Percentiles rank a stretch among this genome's conserved stretches.
Evolutionary conservation across 208 protist genomes (phyloP).

Genomic region (Leishmania arabica): DNA sequence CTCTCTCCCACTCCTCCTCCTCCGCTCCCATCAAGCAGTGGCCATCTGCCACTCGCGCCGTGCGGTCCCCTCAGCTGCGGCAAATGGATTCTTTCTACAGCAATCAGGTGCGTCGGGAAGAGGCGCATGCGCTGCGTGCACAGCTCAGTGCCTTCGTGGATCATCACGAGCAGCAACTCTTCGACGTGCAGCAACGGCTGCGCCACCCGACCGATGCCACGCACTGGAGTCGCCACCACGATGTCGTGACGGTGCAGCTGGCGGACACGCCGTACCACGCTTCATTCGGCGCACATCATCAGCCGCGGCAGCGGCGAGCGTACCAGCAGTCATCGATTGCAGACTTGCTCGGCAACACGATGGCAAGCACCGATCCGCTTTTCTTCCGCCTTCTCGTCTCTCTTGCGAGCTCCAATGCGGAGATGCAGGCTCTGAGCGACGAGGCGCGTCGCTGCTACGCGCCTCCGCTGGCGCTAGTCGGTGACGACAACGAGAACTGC

Average conservation of each 20-base stretch:
- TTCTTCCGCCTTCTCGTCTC: conserved; percentile 49
- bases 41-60: background rate
- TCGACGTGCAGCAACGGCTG: conserved; percentile 58
- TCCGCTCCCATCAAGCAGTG: background rate
- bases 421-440: conserved; percentile 52
- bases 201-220: conserved; percentile 49
- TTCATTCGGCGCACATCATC: conserved; percentile 8
- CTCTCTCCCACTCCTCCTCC: background rate
- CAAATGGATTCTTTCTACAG: conserved; percentile 26
- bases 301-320: conserved; percentile 20
- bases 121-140: conserved; percentile 17
- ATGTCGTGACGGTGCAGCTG: conserved; percentile 39
- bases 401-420: conserved; percentile 36
- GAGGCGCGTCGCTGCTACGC: conserved; percentile 43
- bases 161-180: conserved; percentile 54
- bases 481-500: conserved; percentile 38
- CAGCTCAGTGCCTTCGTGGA: conserved; percentile 47
- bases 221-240: conserved; percentile 46
- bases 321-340: conserved; percentile 40
- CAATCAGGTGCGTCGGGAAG: conserved; percentile 20
- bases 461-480: conserved; percentile 52
- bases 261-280: conserved; percentile 14
- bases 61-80: background rate
- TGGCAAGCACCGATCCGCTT: conserved; percentile 35
- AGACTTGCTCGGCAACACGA: conserved; percentile 34